Conservation (phyloP, 331 rosid species). For the Malus hybrid region DNA sequence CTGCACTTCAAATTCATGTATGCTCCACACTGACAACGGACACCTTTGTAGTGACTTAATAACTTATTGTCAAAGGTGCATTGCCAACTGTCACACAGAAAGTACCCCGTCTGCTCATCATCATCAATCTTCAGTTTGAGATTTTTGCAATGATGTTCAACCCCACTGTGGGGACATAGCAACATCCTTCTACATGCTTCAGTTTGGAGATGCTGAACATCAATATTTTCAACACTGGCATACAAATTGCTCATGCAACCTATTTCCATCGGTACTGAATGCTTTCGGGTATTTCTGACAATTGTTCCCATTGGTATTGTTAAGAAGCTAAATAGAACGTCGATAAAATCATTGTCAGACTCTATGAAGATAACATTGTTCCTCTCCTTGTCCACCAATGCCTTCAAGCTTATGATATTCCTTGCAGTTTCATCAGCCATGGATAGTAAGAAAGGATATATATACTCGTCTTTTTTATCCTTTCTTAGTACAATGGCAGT, state of each 20-base stretch:
- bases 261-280: neutral
- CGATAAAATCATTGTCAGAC: neutral
- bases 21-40: neutral
- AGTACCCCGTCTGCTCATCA: neutral
- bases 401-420: conserved; percentile 2
- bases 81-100: neutral
- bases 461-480: neutral
- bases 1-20: neutral
- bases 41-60: neutral
- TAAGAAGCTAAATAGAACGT: neutral
- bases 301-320: neutral
- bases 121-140: neutral
- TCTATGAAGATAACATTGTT: neutral
- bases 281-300: neutral
- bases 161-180: neutral
- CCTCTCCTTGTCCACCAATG: neutral
- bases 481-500: neutral
- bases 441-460: neutral
- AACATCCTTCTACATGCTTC: neutral
- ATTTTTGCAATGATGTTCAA: neutral
- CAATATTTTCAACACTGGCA: neutral
- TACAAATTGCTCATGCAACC: neutral
- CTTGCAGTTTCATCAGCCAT: neutral
- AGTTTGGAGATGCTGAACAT: neutral
- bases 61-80: neutral